Base-by-base conservation (phyloP, 108 stramenopile species). In the Aurantiochytrium sp. region DNA sequence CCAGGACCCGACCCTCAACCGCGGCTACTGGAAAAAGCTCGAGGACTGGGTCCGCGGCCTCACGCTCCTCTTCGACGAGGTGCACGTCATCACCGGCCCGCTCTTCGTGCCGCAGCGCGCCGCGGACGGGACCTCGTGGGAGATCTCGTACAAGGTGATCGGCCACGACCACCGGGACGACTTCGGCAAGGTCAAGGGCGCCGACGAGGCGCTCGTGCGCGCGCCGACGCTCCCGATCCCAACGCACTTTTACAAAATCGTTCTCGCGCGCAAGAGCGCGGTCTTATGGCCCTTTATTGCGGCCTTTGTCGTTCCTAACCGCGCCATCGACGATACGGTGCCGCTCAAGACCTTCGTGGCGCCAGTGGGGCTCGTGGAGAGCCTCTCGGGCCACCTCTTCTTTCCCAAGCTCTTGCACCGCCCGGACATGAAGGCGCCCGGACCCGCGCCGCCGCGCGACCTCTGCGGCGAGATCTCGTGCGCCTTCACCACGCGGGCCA, bases 241-340 rank as follows among this genome's bases (percentile, higher is more conserved):
- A 6, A 86, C 88, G 27, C 88, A 89, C 50, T 86, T 89, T n/a
- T 89, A 85, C 88, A 89, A 89, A 53, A 55, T 89, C 5, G 53
- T 89, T 0, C 53, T 89, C 36, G 69, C 21, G 22, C 55, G 17
- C 8, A 32, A 39, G 37, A 55, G 41, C 4, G 27, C 59, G 55
- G 10, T 34, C 4, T 31, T 21, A 21, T 34, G 37, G 55, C 54
- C 86, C 32, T 81, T 81, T 81, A 41, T 81, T 48, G 73, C 73
- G 39, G 73, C 73, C 12, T 81, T 81, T 81, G 3, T 81, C 27
- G 42, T 81, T 12, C 73, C 73, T 1, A 81, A 81, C 39, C 24
- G 30, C 6, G 42, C 39, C 27, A 2, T 81, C 73, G 45, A 81
- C 27, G 73, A 41, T 12, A 48, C 12, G 21, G 45, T 10, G 12